Percentiles rank a stretch among this genome's conserved stretches.
phyloP scores from a whole-genome alignment of 257 asterid species.

The Nicotiana obtusifolia region DNA sequence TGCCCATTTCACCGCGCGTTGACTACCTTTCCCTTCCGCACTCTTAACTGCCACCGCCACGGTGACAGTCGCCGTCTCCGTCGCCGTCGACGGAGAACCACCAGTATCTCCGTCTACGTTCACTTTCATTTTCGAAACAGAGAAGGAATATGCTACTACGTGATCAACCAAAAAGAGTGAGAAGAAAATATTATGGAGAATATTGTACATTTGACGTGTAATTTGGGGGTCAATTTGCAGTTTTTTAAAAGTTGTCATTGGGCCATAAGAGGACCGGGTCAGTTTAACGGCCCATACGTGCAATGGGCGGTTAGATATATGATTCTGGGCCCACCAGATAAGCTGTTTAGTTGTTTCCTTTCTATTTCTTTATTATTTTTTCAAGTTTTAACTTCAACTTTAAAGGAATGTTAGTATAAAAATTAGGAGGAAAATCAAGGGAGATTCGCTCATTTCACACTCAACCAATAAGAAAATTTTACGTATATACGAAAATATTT shows the following conservation, averaged over 20 bases:
- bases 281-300: neutral
- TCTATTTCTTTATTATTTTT: neutral
- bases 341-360: neutral
- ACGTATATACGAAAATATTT: no score
- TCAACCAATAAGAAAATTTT: no score
- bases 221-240: neutral
- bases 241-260: neutral
- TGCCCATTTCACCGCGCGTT: conserved; percentile 80
- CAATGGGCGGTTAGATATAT: neutral
- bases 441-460: neutral
- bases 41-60: conserved; percentile 80
- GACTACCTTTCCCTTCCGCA: conserved; percentile 63
- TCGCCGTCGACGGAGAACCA: neutral
- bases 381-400: neutral
- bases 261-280: neutral
- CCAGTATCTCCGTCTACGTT: conserved; percentile 12
- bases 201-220: neutral
- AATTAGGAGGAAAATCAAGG: neutral
- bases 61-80: conserved; percentile 34
- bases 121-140: conserved; percentile 1
- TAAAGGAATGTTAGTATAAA: neutral
- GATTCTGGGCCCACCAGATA: neutral
- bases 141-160: neutral
- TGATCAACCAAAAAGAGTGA: neutral
- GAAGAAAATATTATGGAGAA: neutral